Evolutionary conservation across 2,329 filamentous ascomycete species (phyloP), one percentile per base, ranked within the genome.

Genomic region (Aspergillus tamarii): DNA sequence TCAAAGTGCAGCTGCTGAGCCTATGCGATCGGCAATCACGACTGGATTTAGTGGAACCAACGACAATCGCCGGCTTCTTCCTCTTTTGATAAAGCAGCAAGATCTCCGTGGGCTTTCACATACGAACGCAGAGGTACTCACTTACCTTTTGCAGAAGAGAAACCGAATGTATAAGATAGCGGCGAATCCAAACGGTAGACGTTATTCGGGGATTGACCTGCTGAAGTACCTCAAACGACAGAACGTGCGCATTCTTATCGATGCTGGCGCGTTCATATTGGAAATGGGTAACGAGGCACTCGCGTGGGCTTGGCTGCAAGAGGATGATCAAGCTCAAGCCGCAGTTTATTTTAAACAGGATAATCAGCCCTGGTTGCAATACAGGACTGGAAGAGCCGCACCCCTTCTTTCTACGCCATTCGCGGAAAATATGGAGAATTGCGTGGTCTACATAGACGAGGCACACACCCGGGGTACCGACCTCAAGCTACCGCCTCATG

Each of bases 201-300:
- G 81, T 0, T 70, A 85, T 23, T 77, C 77, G 0, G 87, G 88
- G 59, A 19, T 69, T 0, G 71, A 75, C 0, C 74, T 90, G 0
- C 74, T 89, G 0, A 2, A 61, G 0, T 75, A 74, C 28, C 73
- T 89, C 0, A 65, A 41, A 0, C 52, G 66, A 0, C 65, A 62
- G 0, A 54, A 67, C 0, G 87, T 88, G 14, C 78, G 80, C 0
- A 79, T 91, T 0, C 76, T 91, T 0, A 87, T 91, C 0, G 88
- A 91, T 70, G 85, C 87, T 0, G 89, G 89, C 0, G 88, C 89
- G 0, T 84, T 87, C 16, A 85, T 91, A 16, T 72, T 91, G 0
- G 88, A 91, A 68, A 85, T 87, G 78, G 79, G 83, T 63, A 90
- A 88, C 67, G 57, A 72, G 1, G 74, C 74, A 0, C 73, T 89